Evolutionary conservation across 306 rosid genomes (phyloP), one percentile per base, ranked within the genome.

Genomic region (Datisca glomerata): DNA sequence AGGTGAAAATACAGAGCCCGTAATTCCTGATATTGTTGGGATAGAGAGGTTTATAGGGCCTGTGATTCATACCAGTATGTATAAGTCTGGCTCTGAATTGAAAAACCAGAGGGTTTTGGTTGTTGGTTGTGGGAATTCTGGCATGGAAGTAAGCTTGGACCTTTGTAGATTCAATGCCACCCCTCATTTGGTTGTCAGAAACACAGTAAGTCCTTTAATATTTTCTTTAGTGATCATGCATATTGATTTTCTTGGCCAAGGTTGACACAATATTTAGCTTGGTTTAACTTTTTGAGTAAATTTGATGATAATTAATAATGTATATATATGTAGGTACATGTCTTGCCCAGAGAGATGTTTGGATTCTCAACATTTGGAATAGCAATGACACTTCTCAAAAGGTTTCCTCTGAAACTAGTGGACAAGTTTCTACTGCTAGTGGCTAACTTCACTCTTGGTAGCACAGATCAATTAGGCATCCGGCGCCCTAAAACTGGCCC

Each of bases 91-190:
- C 18, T 52, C 51, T 2, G 64, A 46, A 1, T 80, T 78, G 7
- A 67, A 21, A 22, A 71, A 67, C 63, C 56, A 68, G 25, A 78
- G 35, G 60, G 96, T 91, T 47, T 39, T 91, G 45, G 96, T 84
- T 2, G 44, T 91, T 46, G 98, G 98, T 0, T 91, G 96, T 52
- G 98, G 98, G 8, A 91, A 91, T 69, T 84, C 98, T 11, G 98
- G 98, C 16, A 91, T 91, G 98, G 98, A 91, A 78, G 86, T 80
- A 55, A 78, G 98, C 68, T 69, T 91, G 49, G 98, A 91, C 49
- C 96, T 91, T 34, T 78, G 85, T 18, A 68, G 93, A 24, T 24
- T 77, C 76, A 73, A 75, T 68, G 98, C 98, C 1, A 15, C 45
- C 0, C 79, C 98, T 50, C 60, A 73, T 24, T 61, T 84, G 92